Evolutionary conservation across 106 monocot species (phyloP).

Genomic region (Alisma plantagoaquatica): DNA sequence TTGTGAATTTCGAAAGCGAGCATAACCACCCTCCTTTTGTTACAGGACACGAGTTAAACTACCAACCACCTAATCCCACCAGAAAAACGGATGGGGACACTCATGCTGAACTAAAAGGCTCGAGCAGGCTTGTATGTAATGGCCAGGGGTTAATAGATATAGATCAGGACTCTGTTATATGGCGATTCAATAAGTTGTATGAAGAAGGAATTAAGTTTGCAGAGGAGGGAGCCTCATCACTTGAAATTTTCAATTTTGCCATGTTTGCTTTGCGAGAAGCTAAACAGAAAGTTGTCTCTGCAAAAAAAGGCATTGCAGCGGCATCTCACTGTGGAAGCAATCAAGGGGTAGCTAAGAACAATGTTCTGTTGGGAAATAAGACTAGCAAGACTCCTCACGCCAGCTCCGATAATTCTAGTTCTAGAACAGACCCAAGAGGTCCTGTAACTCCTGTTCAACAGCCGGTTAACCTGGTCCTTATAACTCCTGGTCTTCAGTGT

Average conservation of each 20-base stretch:
- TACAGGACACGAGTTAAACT: conserved; percentile 3
- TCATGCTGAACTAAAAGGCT: neutral
- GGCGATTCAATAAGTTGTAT: conserved; percentile 18
- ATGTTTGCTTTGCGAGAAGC: conserved; percentile 16
- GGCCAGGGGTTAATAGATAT: neutral
- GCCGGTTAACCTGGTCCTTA: too few species aligned
- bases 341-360: too few species aligned
- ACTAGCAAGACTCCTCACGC: too few species aligned
- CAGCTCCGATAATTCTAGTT: too few species aligned
- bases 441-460: too few species aligned
- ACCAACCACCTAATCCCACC: conserved; percentile 1
- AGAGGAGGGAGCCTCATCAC: conserved; percentile 18
- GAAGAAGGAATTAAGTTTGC: conserved; percentile 19
- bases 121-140: neutral
- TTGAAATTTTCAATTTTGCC: conserved; percentile 16
- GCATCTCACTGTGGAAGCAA: too few species aligned
- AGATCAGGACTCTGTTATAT: conserved; percentile 3
- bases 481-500: too few species aligned
- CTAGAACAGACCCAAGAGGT: too few species aligned
- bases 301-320: too few species aligned
- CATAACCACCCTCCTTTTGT: conserved; percentile 18
- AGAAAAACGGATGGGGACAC: neutral
- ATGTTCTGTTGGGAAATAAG: too few species aligned
- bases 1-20: conserved; percentile 13
- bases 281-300: conserved; percentile 13